Base-by-base conservation (phyloP, 1,284 basidiomycete genomes). In the Wolfiporia cocos region DNA sequence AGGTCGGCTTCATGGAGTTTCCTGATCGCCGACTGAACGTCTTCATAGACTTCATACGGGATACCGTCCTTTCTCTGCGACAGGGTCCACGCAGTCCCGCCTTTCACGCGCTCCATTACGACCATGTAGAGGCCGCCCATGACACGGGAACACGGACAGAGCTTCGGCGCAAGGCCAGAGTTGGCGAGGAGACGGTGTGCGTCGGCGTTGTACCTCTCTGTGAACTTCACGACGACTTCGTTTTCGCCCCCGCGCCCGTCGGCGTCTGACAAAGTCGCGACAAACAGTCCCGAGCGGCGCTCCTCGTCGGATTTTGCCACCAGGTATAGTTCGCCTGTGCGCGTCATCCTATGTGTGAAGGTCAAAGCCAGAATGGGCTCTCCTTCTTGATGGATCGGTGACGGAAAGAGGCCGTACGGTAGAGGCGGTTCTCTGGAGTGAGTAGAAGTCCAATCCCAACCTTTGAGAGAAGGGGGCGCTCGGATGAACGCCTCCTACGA, bases 261-360 rank as follows among this genome's bases (percentile, higher is more conserved):
- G 26, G 26, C 14, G n/a, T 28, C 9, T 14, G 26, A 14, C 26
- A 28, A 9, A 28, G 26, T 28, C 26, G 26, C 26, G 10, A 36
- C 38, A 46, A 42, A 44, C 42, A 39, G 41, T 22, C 34, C 35
- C 21, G 34, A 28, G 28, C 9, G 10, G 31, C 26, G 12, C 28
- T 42, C 24, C 22, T 24, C 14, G 30, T 34, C 34, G 17, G 26
- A n/a, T 34, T 36, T 28, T 10, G 14, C 21, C 15, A 19, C 26
- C 24, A 37, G n/a, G 12, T 17, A 14, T 20, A 19, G 3, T n/a
- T n/a, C n/a, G n/a, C n/a, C n/a, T n/a, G n/a, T n/a, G n/a, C n/a
- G n/a, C n/a, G n/a, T n/a, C n/a, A n/a, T n/a, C n/a, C n/a, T n/a
- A n/a, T n/a, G n/a, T n/a, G n/a, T n/a, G n/a, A n/a, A n/a, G n/a